These are phyloP conservation scores for Cryptococcus sp. DNA, from an alignment of 1,284 basidiomycete genomes.

Conservation along the genomic window DNA sequence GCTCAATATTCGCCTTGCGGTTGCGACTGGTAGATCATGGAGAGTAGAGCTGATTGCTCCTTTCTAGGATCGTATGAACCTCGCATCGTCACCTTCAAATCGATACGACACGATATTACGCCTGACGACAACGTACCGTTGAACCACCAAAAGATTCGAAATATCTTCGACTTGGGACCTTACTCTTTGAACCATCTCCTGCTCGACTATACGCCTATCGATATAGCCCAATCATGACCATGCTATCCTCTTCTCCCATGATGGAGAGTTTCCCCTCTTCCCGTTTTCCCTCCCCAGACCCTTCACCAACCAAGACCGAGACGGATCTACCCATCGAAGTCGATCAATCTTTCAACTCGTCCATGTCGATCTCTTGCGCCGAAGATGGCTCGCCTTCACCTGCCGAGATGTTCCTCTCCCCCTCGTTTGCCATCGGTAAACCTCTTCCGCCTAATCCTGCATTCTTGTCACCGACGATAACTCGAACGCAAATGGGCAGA, in stretches of 20 bases:
- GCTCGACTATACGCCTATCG: too few species aligned
- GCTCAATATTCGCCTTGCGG: too few species aligned
- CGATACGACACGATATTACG: too few species aligned
- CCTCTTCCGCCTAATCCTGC: slow-evolving; percentile 4
- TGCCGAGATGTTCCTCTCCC: slow-evolving; percentile 13
- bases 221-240: slow-evolving; percentile 22
- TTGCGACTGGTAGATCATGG: too few species aligned
- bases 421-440: slow-evolving; percentile 3
- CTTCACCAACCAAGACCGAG: slow-evolving; percentile 41
- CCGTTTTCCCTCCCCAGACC: slow-evolving; percentile 29
- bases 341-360: slow-evolving; percentile 46
- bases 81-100: too few species aligned
- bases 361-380: slow-evolving; percentile 35
- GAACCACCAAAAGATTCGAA: too few species aligned
- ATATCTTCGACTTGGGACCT: too few species aligned
- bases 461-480: slow-evolving; percentile 22
- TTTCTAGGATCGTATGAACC: too few species aligned
- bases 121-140: too few species aligned
- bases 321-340: slow-evolving; percentile 43
- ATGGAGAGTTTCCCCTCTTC: slow-evolving; percentile 31
- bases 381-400: slow-evolving; percentile 21
- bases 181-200: too few species aligned
- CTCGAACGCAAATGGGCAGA: slow-evolving; percentile 12
- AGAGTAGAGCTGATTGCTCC: too few species aligned
- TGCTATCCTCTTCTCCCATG: slow-evolving; percentile 41